Conservation (phyloP, 495 filamentous ascomycete species). For the Thermochaetoides thermophila region DNA sequence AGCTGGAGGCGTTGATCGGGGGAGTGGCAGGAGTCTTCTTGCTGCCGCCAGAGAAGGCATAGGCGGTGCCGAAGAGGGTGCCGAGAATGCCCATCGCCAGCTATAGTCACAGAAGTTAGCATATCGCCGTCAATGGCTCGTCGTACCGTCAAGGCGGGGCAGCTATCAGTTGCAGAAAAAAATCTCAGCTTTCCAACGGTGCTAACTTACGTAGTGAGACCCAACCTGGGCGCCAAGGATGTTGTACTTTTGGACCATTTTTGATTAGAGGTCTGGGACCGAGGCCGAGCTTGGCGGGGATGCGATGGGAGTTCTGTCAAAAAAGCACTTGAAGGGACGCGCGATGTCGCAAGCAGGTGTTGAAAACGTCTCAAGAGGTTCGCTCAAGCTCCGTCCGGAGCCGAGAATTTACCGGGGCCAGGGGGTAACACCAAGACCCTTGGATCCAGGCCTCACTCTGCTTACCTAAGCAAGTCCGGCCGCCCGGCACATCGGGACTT, state of each 20-base stretch:
- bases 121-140: slow-evolving; percentile 7
- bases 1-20: slow-evolving; percentile 72
- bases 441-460: background rate
- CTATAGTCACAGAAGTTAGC: slow-evolving; percentile 33
- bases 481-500: background rate
- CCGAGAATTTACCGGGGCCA: slow-evolving; percentile 8
- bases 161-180: slow-evolving; percentile 1
- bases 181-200: background rate
- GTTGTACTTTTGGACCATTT: slow-evolving; percentile 77
- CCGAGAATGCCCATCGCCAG: slow-evolving; percentile 76
- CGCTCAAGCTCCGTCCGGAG: slow-evolving; percentile 8
- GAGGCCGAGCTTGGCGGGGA: slow-evolving; percentile 22
- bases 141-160: background rate
- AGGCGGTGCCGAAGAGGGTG: slow-evolving; percentile 43
- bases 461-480: background rate
- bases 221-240: slow-evolving; percentile 82
- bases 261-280: slow-evolving; percentile 31
- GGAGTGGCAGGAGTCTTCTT: slow-evolving; percentile 46
- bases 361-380: slow-evolving; percentile 13
- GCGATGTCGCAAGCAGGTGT: slow-evolving; percentile 3
- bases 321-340: slow-evolving; percentile 11
- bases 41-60: slow-evolving; percentile 43
- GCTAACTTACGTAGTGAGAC: slow-evolving; percentile 72
- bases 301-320: slow-evolving; percentile 21
- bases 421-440: background rate